Percentiles rank a stretch among this genome's conserved stretches.
Conservation (phyloP, 139 green algal species). For the Chlamydomonas incerta region DNA sequence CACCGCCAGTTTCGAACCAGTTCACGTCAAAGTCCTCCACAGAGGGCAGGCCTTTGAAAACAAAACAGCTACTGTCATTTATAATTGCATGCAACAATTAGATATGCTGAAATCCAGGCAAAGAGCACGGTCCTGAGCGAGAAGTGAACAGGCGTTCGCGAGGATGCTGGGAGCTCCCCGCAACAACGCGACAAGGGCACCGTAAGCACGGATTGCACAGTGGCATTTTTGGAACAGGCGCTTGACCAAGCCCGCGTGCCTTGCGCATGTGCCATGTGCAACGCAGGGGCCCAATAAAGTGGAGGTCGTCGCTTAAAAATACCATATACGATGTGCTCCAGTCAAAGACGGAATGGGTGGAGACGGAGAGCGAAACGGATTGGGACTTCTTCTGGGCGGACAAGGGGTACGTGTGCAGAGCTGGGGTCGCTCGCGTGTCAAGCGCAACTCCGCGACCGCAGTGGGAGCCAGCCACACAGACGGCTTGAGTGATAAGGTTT, state of each 20-base stretch:
- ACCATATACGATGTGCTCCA: constrained; percentile 72
- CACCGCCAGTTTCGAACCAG: no score
- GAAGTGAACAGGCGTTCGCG: background rate
- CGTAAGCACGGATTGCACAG: background rate
- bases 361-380: constrained; percentile 66
- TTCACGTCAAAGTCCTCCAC: no score
- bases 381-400: constrained; percentile 80
- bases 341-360: constrained; percentile 59
- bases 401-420: constrained; percentile 54
- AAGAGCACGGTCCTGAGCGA: no score
- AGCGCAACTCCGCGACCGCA: no score
- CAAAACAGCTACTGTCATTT: no score
- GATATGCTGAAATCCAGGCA: no score
- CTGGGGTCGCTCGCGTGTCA: no score
- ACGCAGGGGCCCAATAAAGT: constrained; percentile 62
- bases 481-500: no score
- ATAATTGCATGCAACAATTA: no score
- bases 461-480: no score
- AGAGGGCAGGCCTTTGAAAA: no score
- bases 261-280: background rate
- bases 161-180: background rate
- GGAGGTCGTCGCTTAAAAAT: constrained; percentile 63
- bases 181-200: background rate
- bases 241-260: background rate
- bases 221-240: background rate